phyloP scores from a whole-genome alignment of 441 rosid genomes.

The Croton setiger region DNA sequence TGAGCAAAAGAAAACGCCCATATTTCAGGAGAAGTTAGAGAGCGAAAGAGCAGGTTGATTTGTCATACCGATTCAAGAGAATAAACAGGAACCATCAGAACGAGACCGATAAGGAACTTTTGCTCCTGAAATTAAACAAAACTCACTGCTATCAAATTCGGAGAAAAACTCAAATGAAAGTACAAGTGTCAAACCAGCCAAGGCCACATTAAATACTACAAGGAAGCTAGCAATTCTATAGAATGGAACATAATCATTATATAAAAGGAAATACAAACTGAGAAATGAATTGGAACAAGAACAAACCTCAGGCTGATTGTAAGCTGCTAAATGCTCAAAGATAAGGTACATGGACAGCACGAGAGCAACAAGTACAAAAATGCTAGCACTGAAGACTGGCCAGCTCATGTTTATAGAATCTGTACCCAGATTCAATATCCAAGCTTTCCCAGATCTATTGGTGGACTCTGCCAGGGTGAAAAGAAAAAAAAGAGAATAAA shows the following conservation, averaged over 20 bases:
- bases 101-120: slow-evolving; percentile 88
- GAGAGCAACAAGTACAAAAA: slow-evolving; percentile 74
- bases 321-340: slow-evolving; percentile 84
- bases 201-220: background rate
- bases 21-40: background rate
- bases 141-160: background rate
- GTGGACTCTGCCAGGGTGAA: slow-evolving; percentile 57
- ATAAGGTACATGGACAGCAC: slow-evolving; percentile 80
- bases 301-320: slow-evolving; percentile 93
- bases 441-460: slow-evolving; percentile 36
- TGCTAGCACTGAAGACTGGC: slow-evolving; percentile 84
- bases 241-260: slow-evolving; percentile 3
- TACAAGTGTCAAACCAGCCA: background rate
- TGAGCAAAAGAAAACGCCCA: background rate
- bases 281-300: slow-evolving; percentile 12
- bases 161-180: background rate
- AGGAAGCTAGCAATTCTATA: background rate
- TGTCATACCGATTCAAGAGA: slow-evolving; percentile 82
- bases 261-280: background rate
- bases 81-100: slow-evolving; percentile 94
- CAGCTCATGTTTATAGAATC: slow-evolving; percentile 52
- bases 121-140: slow-evolving; percentile 68
- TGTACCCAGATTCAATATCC: slow-evolving; percentile 40
- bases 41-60: background rate
- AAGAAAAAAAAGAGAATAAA: slow-evolving; percentile 48